These are phyloP conservation scores for Geopyxis carbonaria DNA, from an alignment of 495 filamentous ascomycete genomes.

Conservation along the genomic window DNA sequence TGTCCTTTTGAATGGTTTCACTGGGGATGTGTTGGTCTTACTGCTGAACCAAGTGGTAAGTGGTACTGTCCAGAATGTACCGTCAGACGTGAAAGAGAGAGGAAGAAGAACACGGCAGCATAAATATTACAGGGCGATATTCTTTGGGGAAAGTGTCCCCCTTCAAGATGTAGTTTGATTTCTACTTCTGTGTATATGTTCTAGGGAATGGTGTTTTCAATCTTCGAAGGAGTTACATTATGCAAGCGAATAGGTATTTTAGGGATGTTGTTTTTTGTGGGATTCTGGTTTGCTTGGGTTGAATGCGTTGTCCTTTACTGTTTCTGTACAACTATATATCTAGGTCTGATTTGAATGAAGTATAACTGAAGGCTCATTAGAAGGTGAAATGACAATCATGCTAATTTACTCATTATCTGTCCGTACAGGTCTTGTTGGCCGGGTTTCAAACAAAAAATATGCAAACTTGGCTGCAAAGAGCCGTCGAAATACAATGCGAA, in stretches of 20 bases:
- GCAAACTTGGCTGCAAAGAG: too few species aligned
- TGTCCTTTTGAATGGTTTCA: constrained; percentile 98
- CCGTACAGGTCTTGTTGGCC: too few species aligned
- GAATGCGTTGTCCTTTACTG: constrained; percentile 5
- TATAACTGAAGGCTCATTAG: too few species aligned
- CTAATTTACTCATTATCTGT: too few species aligned
- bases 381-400: too few species aligned
- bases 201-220: not conserved
- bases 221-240: not conserved
- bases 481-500: too few species aligned
- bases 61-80: constrained; percentile 85
- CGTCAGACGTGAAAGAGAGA: constrained; percentile 37
- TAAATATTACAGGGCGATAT: not conserved
- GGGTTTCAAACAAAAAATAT: too few species aligned
- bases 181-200: not conserved
- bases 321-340: too few species aligned
- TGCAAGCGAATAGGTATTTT: not conserved
- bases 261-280: not conserved
- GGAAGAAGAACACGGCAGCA: not conserved
- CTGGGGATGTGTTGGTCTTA: constrained; percentile 85
- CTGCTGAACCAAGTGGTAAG: constrained; percentile 69
- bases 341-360: too few species aligned
- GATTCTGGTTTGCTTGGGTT: not conserved
- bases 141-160: not conserved
- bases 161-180: not conserved